Percentiles rank a stretch among this genome's conserved stretches.
phyloP scores from a whole-genome alignment of 164 flowering plant species.

The Vitis riparia region DNA sequence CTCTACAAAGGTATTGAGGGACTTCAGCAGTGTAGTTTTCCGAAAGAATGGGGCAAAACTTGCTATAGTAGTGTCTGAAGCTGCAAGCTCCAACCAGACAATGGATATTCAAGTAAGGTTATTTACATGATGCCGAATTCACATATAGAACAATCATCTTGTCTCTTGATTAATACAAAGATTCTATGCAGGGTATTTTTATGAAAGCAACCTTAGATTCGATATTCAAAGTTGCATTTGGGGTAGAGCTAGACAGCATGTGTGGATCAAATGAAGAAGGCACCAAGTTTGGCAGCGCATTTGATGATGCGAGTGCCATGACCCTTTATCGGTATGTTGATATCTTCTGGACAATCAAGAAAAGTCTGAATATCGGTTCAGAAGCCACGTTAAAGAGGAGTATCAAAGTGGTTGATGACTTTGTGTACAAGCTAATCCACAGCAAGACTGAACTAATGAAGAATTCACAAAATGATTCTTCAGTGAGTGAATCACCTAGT shows the following conservation, averaged over 20 bases:
- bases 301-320: constrained; percentile 54
- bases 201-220: constrained; percentile 79
- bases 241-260: constrained; percentile 62
- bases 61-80: constrained; percentile 36
- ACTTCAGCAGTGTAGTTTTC: constrained; percentile 56
- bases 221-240: constrained; percentile 72
- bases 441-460: constrained; percentile 42
- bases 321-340: constrained; percentile 54
- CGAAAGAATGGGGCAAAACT: constrained; percentile 42
- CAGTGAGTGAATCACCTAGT: constrained; percentile 30
- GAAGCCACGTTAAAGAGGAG: constrained; percentile 54
- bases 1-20: constrained; percentile 53
- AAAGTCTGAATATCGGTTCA: constrained; percentile 48
- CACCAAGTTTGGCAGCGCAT: constrained; percentile 36
- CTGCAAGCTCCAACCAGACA: constrained; percentile 29
- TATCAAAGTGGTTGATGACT: constrained; percentile 40
- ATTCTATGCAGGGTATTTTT: constrained; percentile 48
- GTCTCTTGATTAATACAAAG: background rate
- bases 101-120: constrained; percentile 51
- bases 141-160: background rate
- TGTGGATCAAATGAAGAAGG: constrained; percentile 58
- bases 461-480: constrained; percentile 20
- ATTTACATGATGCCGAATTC: background rate
- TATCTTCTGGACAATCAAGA: constrained; percentile 57
- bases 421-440: constrained; percentile 55